phyloP scores from a whole-genome alignment of 257 asterid species.

The Pogostemon cablin region DNA sequence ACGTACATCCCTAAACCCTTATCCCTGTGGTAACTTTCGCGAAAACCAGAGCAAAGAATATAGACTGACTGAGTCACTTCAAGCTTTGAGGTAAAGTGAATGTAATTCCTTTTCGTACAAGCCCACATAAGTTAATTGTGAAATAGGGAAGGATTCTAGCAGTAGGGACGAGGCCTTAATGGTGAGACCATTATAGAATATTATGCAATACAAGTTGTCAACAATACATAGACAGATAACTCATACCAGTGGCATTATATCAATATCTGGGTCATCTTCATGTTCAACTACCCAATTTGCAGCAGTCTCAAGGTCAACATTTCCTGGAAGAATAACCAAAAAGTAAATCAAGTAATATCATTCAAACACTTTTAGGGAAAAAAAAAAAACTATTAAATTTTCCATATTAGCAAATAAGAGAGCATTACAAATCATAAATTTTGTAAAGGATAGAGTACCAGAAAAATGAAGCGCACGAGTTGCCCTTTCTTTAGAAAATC shows the following conservation, averaged over 20 bases:
- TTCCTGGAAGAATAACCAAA: constrained; percentile 55
- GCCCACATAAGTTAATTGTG: background rate
- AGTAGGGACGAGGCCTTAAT: background rate
- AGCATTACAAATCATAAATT: background rate
- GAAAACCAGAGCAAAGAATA: background rate
- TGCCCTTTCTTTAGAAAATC: constrained; percentile 86
- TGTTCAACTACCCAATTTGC: constrained; percentile 93
- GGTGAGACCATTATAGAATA: background rate
- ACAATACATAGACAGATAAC: constrained; percentile 6
- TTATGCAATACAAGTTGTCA: constrained; percentile 14
- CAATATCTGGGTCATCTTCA: constrained; percentile 86
- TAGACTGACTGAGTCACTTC: background rate
- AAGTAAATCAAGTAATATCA: constrained; percentile 17
- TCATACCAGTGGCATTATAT: constrained; percentile 82
- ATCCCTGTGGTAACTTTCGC: too few species aligned
- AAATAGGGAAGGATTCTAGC: background rate
- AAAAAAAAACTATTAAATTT: background rate
- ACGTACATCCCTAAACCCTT: too few species aligned
- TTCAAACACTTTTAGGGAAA: background rate
- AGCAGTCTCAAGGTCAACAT: constrained; percentile 77
- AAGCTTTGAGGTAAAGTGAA: background rate
- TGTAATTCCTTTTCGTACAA: background rate
- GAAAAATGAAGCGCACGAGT: constrained; percentile 85
- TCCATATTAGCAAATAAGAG: constrained; percentile 16
- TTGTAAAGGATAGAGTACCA: constrained; percentile 42